Conservation (phyloP, 2,329 filamentous ascomycete genomes). For the Stenocarpella maydis region DNA sequence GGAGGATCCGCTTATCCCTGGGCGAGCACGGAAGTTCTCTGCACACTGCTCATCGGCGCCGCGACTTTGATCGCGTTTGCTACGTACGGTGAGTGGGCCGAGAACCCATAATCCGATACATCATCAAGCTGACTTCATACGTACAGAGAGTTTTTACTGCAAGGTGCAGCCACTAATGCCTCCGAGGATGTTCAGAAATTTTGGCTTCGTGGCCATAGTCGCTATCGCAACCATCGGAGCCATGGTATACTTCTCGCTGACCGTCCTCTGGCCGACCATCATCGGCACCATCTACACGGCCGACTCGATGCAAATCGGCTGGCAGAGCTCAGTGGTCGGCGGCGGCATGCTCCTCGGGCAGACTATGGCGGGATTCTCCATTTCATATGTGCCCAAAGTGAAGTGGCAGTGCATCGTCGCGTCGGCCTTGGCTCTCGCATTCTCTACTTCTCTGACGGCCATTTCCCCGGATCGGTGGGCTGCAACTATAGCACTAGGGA, state of each 20-base stretch:
- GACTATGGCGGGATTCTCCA: slow-evolving; percentile 45
- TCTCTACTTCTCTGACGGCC: not conserved
- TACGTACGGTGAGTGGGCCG: slow-evolving; percentile 38
- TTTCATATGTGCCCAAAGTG: slow-evolving; percentile 48
- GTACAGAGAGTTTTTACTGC: slow-evolving; percentile 46
- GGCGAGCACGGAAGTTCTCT: slow-evolving; percentile 49
- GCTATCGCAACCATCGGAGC: slow-evolving; percentile 50
- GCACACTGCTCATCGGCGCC: slow-evolving; percentile 49
- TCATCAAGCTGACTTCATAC: not conserved
- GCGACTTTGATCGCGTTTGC: slow-evolving; percentile 46
- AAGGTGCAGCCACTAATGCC: slow-evolving; percentile 52
- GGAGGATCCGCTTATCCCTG: slow-evolving; percentile 53
- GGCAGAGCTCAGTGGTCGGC: slow-evolving; percentile 52
- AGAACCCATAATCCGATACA: slow-evolving; percentile 39
- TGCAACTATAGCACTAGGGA: slow-evolving; percentile 44
- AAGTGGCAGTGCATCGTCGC: slow-evolving; percentile 47
- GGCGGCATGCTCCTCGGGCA: slow-evolving; percentile 52
- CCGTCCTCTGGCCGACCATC: slow-evolving; percentile 54
- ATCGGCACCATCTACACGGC: slow-evolving; percentile 51
- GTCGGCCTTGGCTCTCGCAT: slow-evolving; percentile 42
- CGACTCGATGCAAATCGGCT: slow-evolving; percentile 49
- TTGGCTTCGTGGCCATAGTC: slow-evolving; percentile 50
- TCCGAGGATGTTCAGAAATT: slow-evolving; percentile 51
- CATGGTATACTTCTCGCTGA: slow-evolving; percentile 55
- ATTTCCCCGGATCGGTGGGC: slow-evolving; percentile 14